Evolutionary conservation across 441 rosid genomes (phyloP).

Genomic region (Euphorbia corollata): DNA sequence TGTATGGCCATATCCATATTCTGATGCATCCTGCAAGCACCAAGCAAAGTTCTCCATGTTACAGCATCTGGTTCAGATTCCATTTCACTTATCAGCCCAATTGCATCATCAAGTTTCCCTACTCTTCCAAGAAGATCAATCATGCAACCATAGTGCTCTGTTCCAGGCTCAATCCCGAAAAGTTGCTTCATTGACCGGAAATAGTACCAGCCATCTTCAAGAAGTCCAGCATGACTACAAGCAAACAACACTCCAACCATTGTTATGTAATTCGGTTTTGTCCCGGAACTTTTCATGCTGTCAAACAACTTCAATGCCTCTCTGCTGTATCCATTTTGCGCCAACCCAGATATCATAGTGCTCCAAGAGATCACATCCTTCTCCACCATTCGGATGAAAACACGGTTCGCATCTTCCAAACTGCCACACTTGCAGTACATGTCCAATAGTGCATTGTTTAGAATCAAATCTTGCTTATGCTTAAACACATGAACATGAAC

Average conservation of each 20-base stretch:
- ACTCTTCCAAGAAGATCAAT: slow-evolving; percentile 75
- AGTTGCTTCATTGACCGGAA: slow-evolving; percentile 59
- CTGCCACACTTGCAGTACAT: slow-evolving; percentile 79
- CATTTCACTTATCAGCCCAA: slow-evolving; percentile 52
- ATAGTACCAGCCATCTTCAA: slow-evolving; percentile 54
- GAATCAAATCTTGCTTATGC: slow-evolving; percentile 55
- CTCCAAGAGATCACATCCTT: slow-evolving; percentile 75
- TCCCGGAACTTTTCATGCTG: slow-evolving; percentile 42
- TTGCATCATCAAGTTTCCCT: slow-evolving; percentile 55
- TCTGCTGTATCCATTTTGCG: slow-evolving; percentile 61
- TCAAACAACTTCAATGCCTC: slow-evolving; percentile 53
- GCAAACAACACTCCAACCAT: slow-evolving; percentile 62
- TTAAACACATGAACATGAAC: slow-evolving; percentile 65
- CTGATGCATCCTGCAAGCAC: slow-evolving; percentile 56
- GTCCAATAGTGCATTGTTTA: slow-evolving; percentile 65
- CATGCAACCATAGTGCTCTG: slow-evolving; percentile 68
- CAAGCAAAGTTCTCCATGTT: slow-evolving; percentile 65
- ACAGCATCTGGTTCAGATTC: slow-evolving; percentile 56
- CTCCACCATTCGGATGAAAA: slow-evolving; percentile 42
- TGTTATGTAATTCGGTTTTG: slow-evolving; percentile 52
- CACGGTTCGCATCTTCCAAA: slow-evolving; percentile 52
- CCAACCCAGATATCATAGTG: slow-evolving; percentile 68
- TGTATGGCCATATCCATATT: slow-evolving; percentile 44
- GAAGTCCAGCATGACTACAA: slow-evolving; percentile 67
- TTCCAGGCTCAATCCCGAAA: slow-evolving; percentile 54